These are phyloP conservation scores for Talaromyces marneffei DNA, from an alignment of 2,329 filamentous ascomycete genomes.

Conservation along the genomic window DNA sequence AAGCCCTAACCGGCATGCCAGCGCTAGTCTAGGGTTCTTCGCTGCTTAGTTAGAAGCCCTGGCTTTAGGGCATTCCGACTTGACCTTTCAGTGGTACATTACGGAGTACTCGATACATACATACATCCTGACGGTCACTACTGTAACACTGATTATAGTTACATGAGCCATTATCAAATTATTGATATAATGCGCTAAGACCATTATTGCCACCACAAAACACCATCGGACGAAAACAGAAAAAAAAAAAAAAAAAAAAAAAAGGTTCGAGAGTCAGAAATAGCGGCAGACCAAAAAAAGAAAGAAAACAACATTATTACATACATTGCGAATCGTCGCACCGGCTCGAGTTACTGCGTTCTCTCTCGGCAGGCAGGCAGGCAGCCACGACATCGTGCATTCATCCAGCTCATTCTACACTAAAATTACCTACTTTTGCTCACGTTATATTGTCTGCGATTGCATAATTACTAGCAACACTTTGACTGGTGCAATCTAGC, in stretches of 20 bases:
- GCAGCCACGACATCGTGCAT: slow-evolving; percentile 10
- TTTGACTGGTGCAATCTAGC: neutral
- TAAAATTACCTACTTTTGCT: slow-evolving; percentile 2
- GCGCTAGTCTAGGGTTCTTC: slow-evolving; percentile 1
- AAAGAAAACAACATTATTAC: neutral
- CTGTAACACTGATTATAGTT: slow-evolving; percentile 8
- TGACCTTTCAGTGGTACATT: neutral
- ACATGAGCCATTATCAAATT: slow-evolving; percentile 14
- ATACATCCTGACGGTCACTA: neutral
- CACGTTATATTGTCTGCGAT: slow-evolving; percentile 3
- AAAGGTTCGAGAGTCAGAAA: neutral
- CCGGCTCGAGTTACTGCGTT: neutral
- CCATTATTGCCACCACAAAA: slow-evolving; percentile 9
- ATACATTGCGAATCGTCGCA: neutral
- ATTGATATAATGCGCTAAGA: slow-evolving; percentile 6
- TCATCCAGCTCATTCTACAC: neutral
- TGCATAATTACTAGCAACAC: slow-evolving; percentile 1
- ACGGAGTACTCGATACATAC: neutral
- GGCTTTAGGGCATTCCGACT: neutral
- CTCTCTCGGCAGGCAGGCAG: neutral
- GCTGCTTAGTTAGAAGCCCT: neutral
- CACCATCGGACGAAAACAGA: neutral
- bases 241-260: neutral
- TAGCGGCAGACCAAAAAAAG: neutral
- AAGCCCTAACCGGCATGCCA: neutral